Conservation (phyloP, 345 rosid genomes). For the Aurinia saxatilis region DNA sequence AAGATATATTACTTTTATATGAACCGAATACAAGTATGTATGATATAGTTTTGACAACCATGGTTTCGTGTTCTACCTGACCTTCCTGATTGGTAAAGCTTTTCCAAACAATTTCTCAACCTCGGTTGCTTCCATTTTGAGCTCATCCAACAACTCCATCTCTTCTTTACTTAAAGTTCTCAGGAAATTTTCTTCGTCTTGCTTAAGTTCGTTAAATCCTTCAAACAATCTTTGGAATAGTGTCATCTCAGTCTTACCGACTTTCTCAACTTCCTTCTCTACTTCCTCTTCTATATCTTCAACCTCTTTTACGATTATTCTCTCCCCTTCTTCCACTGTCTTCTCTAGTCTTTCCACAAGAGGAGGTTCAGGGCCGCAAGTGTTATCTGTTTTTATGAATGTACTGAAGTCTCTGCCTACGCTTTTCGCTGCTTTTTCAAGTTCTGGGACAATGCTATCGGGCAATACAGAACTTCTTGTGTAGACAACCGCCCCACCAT, state of each 20-base stretch:
- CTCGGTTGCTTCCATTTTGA: conserved; percentile 80
- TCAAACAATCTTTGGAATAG: conserved; percentile 69
- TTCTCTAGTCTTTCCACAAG: conserved; percentile 85
- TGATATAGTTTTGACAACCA: neutral
- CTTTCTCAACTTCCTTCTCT: conserved; percentile 44
- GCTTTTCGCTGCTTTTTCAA: conserved; percentile 67
- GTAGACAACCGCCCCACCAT: conserved; percentile 91
- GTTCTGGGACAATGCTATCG: conserved; percentile 66
- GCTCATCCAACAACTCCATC: conserved; percentile 53
- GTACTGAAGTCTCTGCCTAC: conserved; percentile 77
- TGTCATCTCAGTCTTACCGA: conserved; percentile 57
- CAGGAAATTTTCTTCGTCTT: conserved; percentile 62
- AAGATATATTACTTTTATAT: neutral
- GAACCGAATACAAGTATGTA: neutral
- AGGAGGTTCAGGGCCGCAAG: conserved; percentile 90
- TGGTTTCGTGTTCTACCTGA: conserved; percentile 38
- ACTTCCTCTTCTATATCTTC: conserved; percentile 47
- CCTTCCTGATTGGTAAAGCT: conserved; percentile 63
- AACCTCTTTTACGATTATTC: conserved; percentile 56
- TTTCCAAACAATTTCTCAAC: conserved; percentile 73
- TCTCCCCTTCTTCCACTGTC: conserved; percentile 85
- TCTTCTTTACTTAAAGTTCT: conserved; percentile 64
- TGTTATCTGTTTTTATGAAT: conserved; percentile 62
- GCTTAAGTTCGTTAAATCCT: conserved; percentile 61
- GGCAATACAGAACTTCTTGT: conserved; percentile 77